Percentiles rank a stretch among this genome's conserved stretches.
phyloP scores from a whole-genome alignment of 1,284 basidiomycete species.

The Gomphus bonarii region DNA sequence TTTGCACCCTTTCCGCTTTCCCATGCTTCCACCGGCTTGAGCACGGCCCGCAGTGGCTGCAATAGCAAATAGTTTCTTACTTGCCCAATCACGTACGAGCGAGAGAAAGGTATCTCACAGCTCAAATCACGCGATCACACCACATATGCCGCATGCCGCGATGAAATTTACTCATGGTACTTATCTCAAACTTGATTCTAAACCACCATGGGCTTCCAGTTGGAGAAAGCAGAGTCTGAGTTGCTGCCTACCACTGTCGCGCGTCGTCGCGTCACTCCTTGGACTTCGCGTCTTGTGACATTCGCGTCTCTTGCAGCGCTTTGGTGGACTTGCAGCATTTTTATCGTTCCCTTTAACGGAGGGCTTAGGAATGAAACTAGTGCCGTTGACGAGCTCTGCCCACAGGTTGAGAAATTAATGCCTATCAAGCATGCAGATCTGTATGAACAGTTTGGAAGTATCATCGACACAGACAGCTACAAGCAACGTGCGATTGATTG shows the following conservation, averaged over 20 bases:
- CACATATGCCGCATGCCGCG: not conserved
- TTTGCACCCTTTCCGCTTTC: too few species aligned
- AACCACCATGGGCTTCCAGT: not conserved
- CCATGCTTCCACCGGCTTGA: too few species aligned
- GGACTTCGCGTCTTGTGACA: not conserved
- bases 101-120: too few species aligned
- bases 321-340: not conserved
- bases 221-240: not conserved
- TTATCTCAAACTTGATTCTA: not conserved
- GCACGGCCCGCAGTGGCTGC: too few species aligned
- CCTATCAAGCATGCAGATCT: constrained; percentile 32
- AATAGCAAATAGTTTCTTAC: too few species aligned
- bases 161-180: not conserved
- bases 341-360: not conserved
- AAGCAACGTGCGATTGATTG: constrained; percentile 37
- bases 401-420: constrained; percentile 33
- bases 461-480: constrained; percentile 34
- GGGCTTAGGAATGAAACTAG: not conserved
- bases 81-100: too few species aligned
- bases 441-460: constrained; percentile 30
- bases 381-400: constrained; percentile 24
- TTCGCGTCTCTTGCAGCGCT: not conserved
- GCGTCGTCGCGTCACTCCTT: not conserved
- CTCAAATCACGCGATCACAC: too few species aligned
- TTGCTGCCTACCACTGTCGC: not conserved